phyloP scores from a whole-genome alignment of 225 moss, liverwort and hornwort genomes.

The Marchantia paleacea region DNA sequence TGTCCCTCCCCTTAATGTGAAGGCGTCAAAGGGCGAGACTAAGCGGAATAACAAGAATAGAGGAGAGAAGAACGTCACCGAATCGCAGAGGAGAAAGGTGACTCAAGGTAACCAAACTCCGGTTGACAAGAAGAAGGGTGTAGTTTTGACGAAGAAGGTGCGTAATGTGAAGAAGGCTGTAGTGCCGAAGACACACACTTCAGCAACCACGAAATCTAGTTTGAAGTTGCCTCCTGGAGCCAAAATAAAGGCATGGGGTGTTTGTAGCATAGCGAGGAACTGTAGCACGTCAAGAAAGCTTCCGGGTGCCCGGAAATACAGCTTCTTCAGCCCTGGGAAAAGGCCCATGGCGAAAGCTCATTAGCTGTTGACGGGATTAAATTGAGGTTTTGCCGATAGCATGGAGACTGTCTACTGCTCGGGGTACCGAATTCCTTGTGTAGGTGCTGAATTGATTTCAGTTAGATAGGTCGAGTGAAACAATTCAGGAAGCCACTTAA shows the following conservation, averaged over 20 bases:
- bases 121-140: not conserved
- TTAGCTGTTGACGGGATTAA: too few species aligned
- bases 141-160: slow-evolving; percentile 7
- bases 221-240: slow-evolving; percentile 18
- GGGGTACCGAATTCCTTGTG: too few species aligned
- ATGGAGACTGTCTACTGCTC: too few species aligned
- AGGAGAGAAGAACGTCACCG: not conserved
- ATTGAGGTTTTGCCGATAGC: too few species aligned
- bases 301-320: slow-evolving; percentile 28
- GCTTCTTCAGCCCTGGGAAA: slow-evolving; percentile 13
- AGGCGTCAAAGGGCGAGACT: too few species aligned
- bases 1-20: too few species aligned
- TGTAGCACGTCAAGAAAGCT: slow-evolving; percentile 19
- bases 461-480: too few species aligned
- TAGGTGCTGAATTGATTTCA: too few species aligned
- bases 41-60: not conserved
- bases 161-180: not conserved
- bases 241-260: slow-evolving; percentile 22
- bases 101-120: not conserved
- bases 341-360: too few species aligned
- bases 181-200: not conserved
- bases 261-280: slow-evolving; percentile 31
- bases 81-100: not conserved
- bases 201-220: slow-evolving; percentile 3
- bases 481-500: too few species aligned